phyloP scores from a whole-genome alignment of 345 rosid species.

The Draba incana region DNA sequence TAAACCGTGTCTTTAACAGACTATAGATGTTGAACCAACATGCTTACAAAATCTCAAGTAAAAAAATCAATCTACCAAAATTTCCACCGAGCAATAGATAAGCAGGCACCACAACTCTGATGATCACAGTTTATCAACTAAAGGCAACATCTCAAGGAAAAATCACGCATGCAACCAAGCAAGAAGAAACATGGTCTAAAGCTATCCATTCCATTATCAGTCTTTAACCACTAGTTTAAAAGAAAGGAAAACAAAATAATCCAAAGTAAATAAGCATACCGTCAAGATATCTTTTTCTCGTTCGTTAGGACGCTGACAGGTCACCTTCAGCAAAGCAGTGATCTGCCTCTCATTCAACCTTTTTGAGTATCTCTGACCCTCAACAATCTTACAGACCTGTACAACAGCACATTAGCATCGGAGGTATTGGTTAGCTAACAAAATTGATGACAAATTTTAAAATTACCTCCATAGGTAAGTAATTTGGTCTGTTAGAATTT shows the following conservation, averaged over 20 bases:
- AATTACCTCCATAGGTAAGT: conserved; percentile 91
- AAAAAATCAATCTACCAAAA: background rate
- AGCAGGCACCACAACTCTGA: background rate
- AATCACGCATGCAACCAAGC: background rate
- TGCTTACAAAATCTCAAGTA: background rate
- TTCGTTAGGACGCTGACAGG: conserved; percentile 90
- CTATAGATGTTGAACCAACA: background rate
- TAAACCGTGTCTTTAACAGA: background rate
- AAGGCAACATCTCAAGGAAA: conserved; percentile 6
- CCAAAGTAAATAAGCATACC: conserved; percentile 45
- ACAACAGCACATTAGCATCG: conserved; percentile 19
- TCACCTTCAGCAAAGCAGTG: conserved; percentile 82
- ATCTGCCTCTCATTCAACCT: conserved; percentile 95
- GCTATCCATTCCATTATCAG: background rate
- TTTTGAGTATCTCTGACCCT: conserved; percentile 96
- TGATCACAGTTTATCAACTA: background rate
- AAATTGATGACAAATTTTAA: background rate
- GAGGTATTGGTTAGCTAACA: background rate
- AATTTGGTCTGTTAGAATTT: conserved; percentile 85
- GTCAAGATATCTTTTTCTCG: conserved; percentile 78
- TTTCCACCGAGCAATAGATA: background rate
- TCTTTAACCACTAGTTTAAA: background rate
- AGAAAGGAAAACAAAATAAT: conserved; percentile 4
- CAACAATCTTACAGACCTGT: conserved; percentile 96
- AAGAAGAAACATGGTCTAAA: conserved; percentile 4